Percentiles rank a stretch among this genome's conserved stretches.
Evolutionary conservation across 78 protist genomes (phyloP).

Genomic region (Monocercomonoides exilis): DNA sequence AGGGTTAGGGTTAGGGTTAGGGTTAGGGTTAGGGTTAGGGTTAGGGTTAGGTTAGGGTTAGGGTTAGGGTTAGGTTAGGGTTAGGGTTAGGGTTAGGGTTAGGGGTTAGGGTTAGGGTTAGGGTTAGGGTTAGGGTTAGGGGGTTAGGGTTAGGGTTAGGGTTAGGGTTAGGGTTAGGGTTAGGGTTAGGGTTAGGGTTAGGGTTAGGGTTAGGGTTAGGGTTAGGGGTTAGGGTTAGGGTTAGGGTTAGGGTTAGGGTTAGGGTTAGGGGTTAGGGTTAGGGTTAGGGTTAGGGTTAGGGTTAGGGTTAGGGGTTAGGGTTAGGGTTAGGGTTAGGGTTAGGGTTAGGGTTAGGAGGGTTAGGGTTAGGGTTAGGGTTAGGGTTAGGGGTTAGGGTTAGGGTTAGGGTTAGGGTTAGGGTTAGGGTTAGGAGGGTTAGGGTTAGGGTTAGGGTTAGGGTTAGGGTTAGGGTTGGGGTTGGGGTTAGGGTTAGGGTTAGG

Average conservation of each 20-base stretch:
- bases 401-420: slow-evolving; percentile 7
- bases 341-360: slow-evolving; percentile 7
- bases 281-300: slow-evolving; percentile 3
- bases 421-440: slow-evolving; percentile 6
- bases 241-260: slow-evolving; percentile 5
- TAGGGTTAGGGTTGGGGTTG: not conserved
- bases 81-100: not conserved
- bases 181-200: slow-evolving; percentile 5
- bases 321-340: slow-evolving; percentile 5
- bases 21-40: slow-evolving; percentile 7
- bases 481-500: slow-evolving; percentile 7
- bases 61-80: not conserved
- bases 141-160: slow-evolving; percentile 7
- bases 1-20: slow-evolving; percentile 6
- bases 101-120: slow-evolving; percentile 2
- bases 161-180: slow-evolving; percentile 6
- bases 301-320: not conserved
- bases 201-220: slow-evolving; percentile 7
- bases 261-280: not conserved
- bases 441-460: slow-evolving; percentile 6
- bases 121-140: slow-evolving; percentile 3
- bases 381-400: slow-evolving; percentile 7
- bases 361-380: slow-evolving; percentile 5
- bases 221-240: slow-evolving; percentile 7
- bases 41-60: not conserved